Percentiles rank a stretch among this genome's conserved stretches.
phyloP scores from a whole-genome alignment of 2,329 filamentous ascomycete genomes.

The Tolypocladium album region DNA sequence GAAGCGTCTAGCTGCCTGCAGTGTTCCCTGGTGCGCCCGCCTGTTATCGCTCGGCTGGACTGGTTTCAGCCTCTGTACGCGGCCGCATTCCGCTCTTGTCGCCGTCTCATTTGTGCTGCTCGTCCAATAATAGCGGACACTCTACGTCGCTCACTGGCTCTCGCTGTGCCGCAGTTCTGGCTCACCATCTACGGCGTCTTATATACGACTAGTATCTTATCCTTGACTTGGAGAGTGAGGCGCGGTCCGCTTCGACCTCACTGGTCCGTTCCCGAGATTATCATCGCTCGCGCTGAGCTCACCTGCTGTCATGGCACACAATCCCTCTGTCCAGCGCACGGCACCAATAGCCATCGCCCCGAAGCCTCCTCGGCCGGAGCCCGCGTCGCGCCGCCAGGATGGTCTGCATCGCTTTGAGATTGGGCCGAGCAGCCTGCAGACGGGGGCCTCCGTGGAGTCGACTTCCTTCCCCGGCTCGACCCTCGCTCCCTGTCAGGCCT shows the following conservation, averaged over 20 bases:
- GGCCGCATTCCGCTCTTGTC: neutral
- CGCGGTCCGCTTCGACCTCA: neutral
- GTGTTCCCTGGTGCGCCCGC: neutral
- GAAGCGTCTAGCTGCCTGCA: neutral
- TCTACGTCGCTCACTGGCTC: neutral
- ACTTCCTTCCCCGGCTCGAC: slow-evolving; percentile 29
- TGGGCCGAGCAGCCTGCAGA: slow-evolving; percentile 38
- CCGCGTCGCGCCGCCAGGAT: slow-evolving; percentile 33
- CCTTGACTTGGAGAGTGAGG: neutral
- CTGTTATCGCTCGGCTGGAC: neutral
- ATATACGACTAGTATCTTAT: neutral
- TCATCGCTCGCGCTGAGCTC: slow-evolving; percentile 10
- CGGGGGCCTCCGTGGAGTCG: slow-evolving; percentile 41
- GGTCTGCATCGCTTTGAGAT: slow-evolving; percentile 36
- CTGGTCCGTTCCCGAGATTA: slow-evolving; percentile 1
- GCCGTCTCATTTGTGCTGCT: neutral
- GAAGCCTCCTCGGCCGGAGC: slow-evolving; percentile 37
- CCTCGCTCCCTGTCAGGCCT: slow-evolving; percentile 58
- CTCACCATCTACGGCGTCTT: neutral
- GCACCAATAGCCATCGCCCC: slow-evolving; percentile 57
- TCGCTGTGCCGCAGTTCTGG: neutral
- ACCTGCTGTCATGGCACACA: slow-evolving; percentile 35
- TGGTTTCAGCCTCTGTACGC: neutral
- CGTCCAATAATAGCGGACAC: neutral
- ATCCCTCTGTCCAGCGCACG: slow-evolving; percentile 45